These are phyloP conservation scores for Sporothrix phasma DNA, from an alignment of 2,329 filamentous ascomycete genomes.

Conservation along the genomic window DNA sequence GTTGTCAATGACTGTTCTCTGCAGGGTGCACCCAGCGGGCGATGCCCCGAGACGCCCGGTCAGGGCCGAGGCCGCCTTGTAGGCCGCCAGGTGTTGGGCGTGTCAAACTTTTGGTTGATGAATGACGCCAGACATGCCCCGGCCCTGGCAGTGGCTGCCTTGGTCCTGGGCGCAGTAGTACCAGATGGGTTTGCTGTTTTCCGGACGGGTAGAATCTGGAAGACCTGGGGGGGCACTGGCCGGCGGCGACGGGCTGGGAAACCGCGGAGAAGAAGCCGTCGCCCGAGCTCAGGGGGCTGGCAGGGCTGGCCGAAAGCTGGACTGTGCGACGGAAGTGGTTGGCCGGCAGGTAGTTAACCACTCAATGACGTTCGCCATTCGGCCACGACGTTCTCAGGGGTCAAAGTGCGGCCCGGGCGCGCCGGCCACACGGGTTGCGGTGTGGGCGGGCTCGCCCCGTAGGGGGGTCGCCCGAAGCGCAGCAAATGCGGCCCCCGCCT, in stretches of 20 bases:
- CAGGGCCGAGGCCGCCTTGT: slow-evolving; percentile 29
- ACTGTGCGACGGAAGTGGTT: slow-evolving; percentile 34
- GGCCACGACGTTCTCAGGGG: slow-evolving; percentile 40
- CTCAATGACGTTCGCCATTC: slow-evolving; percentile 41
- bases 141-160: slow-evolving; percentile 37
- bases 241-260: slow-evolving; percentile 29
- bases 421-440: slow-evolving; percentile 38
- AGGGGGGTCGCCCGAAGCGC: too few relatives aligned
- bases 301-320: slow-evolving; percentile 35
- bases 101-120: slow-evolving; percentile 38
- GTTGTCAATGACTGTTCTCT: slow-evolving; percentile 31
- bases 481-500: slow-evolving; percentile 18
- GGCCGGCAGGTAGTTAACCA: slow-evolving; percentile 43
- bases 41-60: slow-evolving; percentile 26
- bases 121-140: slow-evolving; percentile 41
- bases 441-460: slow-evolving; percentile 30
- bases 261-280: slow-evolving; percentile 36
- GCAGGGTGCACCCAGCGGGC: slow-evolving; percentile 27
- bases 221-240: slow-evolving; percentile 32
- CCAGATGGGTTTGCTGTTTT: slow-evolving; percentile 34
- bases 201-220: slow-evolving; percentile 35
- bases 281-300: slow-evolving; percentile 29
- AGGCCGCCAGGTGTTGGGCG: slow-evolving; percentile 29
- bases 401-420: slow-evolving; percentile 39
- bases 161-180: slow-evolving; percentile 35